These are phyloP conservation scores for Kodamaea anthophila DNA, from an alignment of 1,139 yeast genomes.

Conservation along the genomic window DNA sequence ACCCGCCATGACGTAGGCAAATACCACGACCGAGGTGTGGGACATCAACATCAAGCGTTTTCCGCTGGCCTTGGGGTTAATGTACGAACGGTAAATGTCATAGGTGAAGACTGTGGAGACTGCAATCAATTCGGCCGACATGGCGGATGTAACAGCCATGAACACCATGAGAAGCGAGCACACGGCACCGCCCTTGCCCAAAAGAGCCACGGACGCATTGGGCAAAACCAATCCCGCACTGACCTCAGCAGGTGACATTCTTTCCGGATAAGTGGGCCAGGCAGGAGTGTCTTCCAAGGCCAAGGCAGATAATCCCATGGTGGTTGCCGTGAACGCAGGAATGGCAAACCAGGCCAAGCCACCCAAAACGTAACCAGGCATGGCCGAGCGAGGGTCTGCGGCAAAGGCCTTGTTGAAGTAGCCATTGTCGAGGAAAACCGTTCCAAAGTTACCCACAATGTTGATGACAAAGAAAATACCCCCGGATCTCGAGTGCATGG, in stretches of 20 bases:
- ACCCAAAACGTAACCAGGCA: slow-evolving; percentile 87
- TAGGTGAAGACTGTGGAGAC: slow-evolving; percentile 81
- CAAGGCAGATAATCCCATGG: slow-evolving; percentile 77
- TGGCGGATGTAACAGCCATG: slow-evolving; percentile 77
- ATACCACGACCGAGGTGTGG: slow-evolving; percentile 57
- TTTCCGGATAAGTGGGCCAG: slow-evolving; percentile 75
- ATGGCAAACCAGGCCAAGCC: slow-evolving; percentile 92
- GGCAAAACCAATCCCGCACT: slow-evolving; percentile 80
- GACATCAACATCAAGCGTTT: slow-evolving; percentile 62
- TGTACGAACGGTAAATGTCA: slow-evolving; percentile 74
- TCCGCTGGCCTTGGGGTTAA: slow-evolving; percentile 73
- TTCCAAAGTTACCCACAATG: slow-evolving; percentile 82
- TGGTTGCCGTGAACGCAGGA: slow-evolving; percentile 75
- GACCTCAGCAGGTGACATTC: slow-evolving; percentile 61
- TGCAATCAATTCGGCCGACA: slow-evolving; percentile 85
- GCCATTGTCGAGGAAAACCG: slow-evolving; percentile 83
- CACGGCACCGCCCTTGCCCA: slow-evolving; percentile 85
- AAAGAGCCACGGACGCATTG: slow-evolving; percentile 75
- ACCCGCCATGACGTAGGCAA: slow-evolving; percentile 70
- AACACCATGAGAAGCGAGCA: slow-evolving; percentile 71
- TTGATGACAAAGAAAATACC: slow-evolving; percentile 82
- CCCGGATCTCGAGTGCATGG: slow-evolving; percentile 71
- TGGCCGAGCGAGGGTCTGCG: slow-evolving; percentile 74
- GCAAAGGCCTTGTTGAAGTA: slow-evolving; percentile 91
- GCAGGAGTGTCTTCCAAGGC: slow-evolving; percentile 59